Evolutionary conservation across 1,284 basidiomycete species (phyloP).

Genomic region (Porphyrellus sp.): DNA sequence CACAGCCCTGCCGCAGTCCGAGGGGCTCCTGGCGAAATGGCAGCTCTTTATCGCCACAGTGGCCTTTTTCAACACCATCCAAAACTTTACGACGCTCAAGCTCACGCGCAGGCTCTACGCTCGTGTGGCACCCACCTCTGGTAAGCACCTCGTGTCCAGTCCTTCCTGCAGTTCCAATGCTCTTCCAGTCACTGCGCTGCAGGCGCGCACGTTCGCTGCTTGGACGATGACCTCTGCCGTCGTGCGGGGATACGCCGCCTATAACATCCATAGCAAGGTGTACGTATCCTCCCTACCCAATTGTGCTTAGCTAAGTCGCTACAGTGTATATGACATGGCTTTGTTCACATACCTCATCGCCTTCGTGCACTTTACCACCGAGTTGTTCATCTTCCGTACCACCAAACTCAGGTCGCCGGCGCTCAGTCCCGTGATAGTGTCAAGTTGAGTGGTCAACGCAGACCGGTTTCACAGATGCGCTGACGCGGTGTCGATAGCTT

Average conservation of each 20-base stretch:
- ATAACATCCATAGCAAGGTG: constrained; percentile 79
- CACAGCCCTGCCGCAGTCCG: constrained; percentile 55
- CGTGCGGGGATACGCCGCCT: constrained; percentile 82
- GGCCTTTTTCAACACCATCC: constrained; percentile 80
- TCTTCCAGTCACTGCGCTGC: constrained; percentile 71
- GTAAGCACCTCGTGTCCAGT: constrained; percentile 24
- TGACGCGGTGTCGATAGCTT: constrained; percentile 42
- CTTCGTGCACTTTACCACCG: constrained; percentile 85
- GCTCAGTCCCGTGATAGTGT: constrained; percentile 80
- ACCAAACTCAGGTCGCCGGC: constrained; percentile 64
- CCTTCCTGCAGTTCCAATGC: not conserved
- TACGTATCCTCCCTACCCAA: constrained; percentile 41
- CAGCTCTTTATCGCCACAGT: constrained; percentile 74
- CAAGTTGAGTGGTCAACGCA: constrained; percentile 58
- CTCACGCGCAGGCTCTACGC: constrained; percentile 78
- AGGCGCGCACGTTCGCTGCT: constrained; percentile 82
- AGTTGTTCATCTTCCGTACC: constrained; percentile 81
- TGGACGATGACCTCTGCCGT: constrained; percentile 87
- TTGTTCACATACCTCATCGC: constrained; percentile 87
- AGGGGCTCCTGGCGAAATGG: constrained; percentile 83
- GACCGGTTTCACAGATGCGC: not conserved
- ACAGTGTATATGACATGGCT: constrained; percentile 87
- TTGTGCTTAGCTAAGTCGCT: constrained; percentile 11
- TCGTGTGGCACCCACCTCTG: constrained; percentile 48
- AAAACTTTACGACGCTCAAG: constrained; percentile 77